These are phyloP conservation scores for Phyllosticta citribraziliensis DNA, from an alignment of 2,329 filamentous ascomycete genomes.

Conservation along the genomic window DNA sequence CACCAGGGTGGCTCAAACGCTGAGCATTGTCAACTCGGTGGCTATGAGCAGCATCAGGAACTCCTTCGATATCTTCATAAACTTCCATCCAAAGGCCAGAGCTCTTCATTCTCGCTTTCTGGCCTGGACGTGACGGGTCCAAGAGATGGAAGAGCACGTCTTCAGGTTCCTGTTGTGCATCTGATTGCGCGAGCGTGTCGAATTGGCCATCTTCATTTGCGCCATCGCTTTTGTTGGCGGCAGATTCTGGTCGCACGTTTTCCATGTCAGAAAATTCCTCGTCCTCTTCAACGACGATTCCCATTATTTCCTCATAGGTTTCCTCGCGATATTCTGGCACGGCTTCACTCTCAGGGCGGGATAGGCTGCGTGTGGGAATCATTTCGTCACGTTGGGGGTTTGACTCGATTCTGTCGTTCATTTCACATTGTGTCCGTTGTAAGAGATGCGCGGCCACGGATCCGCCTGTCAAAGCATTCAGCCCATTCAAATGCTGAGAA, in stretches of 20 bases:
- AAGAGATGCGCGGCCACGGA: background rate
- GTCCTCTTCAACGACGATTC: background rate
- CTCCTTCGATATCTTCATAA: constrained; percentile 5
- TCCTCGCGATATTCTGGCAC: background rate
- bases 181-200: background rate
- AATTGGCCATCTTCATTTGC: background rate
- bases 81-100: constrained; percentile 9
- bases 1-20: background rate
- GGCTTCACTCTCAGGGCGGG: background rate
- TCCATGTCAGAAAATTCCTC: background rate
- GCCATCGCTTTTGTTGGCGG: background rate
- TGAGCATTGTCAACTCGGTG: background rate
- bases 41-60: background rate
- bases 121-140: constrained; percentile 1
- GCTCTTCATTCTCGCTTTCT: constrained; percentile 4
- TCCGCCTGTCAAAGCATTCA: background rate
- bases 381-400: background rate
- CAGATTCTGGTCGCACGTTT: background rate
- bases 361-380: background rate
- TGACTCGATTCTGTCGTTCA: background rate
- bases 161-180: background rate
- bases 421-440: background rate
- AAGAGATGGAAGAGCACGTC: background rate
- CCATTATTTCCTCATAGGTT: background rate
- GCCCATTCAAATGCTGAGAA: background rate